These are phyloP conservation scores for Komagataella pseudopastoris DNA, from an alignment of 805 yeast genomes.

Conservation along the genomic window DNA sequence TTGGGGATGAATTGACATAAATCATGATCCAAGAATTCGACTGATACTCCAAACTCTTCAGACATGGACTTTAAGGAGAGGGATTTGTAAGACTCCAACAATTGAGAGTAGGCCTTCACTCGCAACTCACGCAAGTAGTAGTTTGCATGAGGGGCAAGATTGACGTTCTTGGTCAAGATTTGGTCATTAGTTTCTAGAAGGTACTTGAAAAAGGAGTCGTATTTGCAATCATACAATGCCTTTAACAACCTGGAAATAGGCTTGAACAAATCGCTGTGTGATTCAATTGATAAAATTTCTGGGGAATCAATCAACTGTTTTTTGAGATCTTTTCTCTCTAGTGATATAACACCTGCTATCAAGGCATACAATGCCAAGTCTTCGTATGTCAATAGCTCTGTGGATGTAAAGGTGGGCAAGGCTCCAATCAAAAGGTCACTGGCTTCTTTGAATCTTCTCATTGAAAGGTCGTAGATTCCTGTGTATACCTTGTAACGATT, in stretches of 20 bases:
- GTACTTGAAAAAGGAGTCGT: conserved; percentile 62
- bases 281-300: conserved; percentile 70
- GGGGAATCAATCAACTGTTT: conserved; percentile 84
- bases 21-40: conserved; percentile 78
- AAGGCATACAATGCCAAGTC: conserved; percentile 82
- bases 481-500: conserved; percentile 85
- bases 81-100: conserved; percentile 88
- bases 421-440: conserved; percentile 78
- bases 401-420: conserved; percentile 88
- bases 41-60: conserved; percentile 77
- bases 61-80: conserved; percentile 90
- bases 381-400: conserved; percentile 81
- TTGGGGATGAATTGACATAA: conserved; percentile 84
- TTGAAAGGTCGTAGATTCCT: conserved; percentile 74
- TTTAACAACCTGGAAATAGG: conserved; percentile 77
- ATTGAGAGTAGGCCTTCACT: conserved; percentile 87
- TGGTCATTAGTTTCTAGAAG: conserved; percentile 67
- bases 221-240: conserved; percentile 81
- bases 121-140: conserved; percentile 87
- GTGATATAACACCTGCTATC: conserved; percentile 72
- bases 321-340: conserved; percentile 77
- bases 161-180: conserved; percentile 49
- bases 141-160: conserved; percentile 64
- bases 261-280: conserved; percentile 57
- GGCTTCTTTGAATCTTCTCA: conserved; percentile 79